These are phyloP conservation scores for Ogataea angusta DNA, from an alignment of 805 yeast species.

Conservation along the genomic window DNA sequence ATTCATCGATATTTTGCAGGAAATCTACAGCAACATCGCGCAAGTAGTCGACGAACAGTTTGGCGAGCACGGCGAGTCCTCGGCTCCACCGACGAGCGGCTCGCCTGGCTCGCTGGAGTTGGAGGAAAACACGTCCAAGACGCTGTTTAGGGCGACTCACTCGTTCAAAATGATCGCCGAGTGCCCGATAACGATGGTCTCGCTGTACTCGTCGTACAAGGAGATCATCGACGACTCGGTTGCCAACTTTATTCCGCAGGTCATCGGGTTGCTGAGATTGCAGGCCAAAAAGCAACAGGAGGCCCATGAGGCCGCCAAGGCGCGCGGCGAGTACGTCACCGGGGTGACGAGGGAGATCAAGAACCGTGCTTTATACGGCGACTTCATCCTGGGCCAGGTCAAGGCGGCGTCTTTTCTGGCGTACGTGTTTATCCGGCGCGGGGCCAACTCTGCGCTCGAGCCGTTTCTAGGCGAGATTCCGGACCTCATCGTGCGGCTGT, in stretches of 20 bases:
- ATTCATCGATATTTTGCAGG: slow-evolving; percentile 71
- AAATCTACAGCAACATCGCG: slow-evolving; percentile 77
- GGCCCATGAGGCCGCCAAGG: slow-evolving; percentile 57
- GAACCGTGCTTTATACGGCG: slow-evolving; percentile 78
- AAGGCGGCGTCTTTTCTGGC: slow-evolving; percentile 95
- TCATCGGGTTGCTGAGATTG: slow-evolving; percentile 66
- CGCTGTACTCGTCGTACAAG: slow-evolving; percentile 84
- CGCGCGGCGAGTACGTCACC: slow-evolving; percentile 57
- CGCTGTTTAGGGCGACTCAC: slow-evolving; percentile 61
- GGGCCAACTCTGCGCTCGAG: slow-evolving; percentile 60
- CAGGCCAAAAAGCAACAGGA: slow-evolving; percentile 80
- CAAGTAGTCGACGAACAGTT: slow-evolving; percentile 70
- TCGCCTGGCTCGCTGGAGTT: slow-evolving; percentile 40
- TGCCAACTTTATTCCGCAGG: slow-evolving; percentile 75
- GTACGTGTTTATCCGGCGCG: slow-evolving; percentile 83
- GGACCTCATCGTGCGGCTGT: slow-evolving; percentile 74
- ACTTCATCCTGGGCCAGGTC: slow-evolving; percentile 88
- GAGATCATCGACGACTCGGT: slow-evolving; percentile 66
- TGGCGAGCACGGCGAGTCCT: slow-evolving; percentile 27
- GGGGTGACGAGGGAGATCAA: slow-evolving; percentile 72
- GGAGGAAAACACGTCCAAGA: slow-evolving; percentile 43
- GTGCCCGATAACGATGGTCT: slow-evolving; percentile 95
- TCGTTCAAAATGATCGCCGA: slow-evolving; percentile 93
- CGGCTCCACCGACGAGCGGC: slow-evolving; percentile 14
- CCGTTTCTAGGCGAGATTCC: slow-evolving; percentile 70